phyloP scores from a whole-genome alignment of 352 stramenopile genomes.

The Phytophthora kernoviae region DNA sequence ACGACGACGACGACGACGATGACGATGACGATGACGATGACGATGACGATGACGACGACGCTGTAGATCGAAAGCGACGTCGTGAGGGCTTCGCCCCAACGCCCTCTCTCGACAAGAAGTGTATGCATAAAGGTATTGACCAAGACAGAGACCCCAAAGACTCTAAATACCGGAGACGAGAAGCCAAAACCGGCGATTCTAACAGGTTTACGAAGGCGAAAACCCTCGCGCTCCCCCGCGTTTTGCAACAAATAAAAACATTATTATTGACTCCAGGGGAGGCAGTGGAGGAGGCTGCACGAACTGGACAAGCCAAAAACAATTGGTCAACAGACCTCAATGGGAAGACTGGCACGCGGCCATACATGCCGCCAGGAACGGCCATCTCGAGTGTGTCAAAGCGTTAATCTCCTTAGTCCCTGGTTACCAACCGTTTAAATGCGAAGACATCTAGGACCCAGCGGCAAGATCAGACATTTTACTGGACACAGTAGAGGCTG shows the following conservation, averaged over 20 bases:
- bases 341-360: neutral
- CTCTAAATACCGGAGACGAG: neutral
- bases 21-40: too few relatives aligned
- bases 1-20: too few relatives aligned
- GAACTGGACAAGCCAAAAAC: neutral
- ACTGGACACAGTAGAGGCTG: neutral
- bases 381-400: neutral
- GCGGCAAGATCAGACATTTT: neutral
- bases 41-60: too few relatives aligned
- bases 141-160: neutral
- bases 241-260: neutral
- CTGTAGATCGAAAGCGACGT: neutral
- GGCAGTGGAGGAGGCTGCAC: neutral
- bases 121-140: neutral
- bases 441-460: too few relatives aligned
- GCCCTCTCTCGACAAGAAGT: neutral
- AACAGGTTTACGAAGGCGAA: neutral
- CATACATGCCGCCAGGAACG: neutral
- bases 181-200: neutral
- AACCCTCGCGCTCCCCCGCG: neutral
- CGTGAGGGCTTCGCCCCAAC: neutral
- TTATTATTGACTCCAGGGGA: neutral
- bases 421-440: neutral
- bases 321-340: neutral
- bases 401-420: neutral